These are phyloP conservation scores for Cyberlindnera japonica DNA, from an alignment of 805 yeast species.

Conservation along the genomic window DNA sequence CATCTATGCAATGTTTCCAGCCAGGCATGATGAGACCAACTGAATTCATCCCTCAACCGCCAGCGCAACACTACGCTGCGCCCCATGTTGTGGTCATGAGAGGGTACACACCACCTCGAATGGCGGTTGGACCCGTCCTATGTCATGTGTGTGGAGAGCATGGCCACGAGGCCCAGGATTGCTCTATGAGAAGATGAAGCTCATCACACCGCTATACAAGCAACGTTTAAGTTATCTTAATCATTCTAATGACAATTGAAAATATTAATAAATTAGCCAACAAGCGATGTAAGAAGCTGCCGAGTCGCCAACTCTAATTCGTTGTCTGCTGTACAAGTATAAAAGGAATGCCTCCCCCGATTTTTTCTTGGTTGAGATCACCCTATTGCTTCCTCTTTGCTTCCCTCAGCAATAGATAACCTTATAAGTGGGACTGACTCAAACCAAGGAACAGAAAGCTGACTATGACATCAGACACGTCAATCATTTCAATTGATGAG, in stretches of 20 bases:
- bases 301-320: too few relatives aligned
- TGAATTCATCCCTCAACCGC: neutral
- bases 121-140: neutral
- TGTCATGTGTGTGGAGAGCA: constrained; percentile 17
- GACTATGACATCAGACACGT: constrained; percentile 16
- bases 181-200: constrained; percentile 3
- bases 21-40: too few relatives aligned
- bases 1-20: too few relatives aligned
- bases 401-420: too few relatives aligned
- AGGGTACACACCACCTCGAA: constrained; percentile 2
- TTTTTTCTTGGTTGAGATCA: too few relatives aligned
- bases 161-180: constrained; percentile 19
- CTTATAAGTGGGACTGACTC: too few relatives aligned
- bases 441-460: too few relatives aligned
- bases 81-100: constrained; percentile 11
- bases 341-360: neutral
- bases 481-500: constrained; percentile 42
- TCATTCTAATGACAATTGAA: too few relatives aligned
- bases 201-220: neutral
- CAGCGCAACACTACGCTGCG: constrained; percentile 12
- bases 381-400: too few relatives aligned
- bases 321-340: neutral
- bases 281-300: too few relatives aligned
- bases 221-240: too few relatives aligned
- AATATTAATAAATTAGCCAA: too few relatives aligned